Base-by-base conservation (phyloP, 768 basidiomycete species). In the Auriscalpium microsporum region DNA sequence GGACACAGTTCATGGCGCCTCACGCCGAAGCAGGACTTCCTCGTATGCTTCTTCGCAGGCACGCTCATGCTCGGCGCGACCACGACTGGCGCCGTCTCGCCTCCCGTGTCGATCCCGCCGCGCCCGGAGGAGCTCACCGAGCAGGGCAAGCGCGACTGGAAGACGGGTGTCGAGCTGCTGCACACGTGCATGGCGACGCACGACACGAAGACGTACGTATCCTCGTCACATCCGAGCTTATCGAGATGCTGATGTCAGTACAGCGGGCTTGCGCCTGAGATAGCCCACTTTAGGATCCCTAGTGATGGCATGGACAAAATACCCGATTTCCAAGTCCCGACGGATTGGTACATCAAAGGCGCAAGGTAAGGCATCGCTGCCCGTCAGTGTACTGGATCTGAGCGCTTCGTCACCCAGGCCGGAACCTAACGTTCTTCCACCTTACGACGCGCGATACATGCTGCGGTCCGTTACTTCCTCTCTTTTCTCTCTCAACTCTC, bases 271-370 rank as follows among this genome's bases (percentile, higher is more conserved):
- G 79, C 89, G 1, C 90, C 92, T 14, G 92, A 97, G 67, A 93
- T 95, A 50, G 92, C 82, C 17, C 85, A 94, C 69, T 97, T 94
- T 72, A 76, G 82, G 45, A 80, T 82, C 8, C 74, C 78, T 1
- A 80, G 74, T 44, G 84, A 89, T 37, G 74, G 75, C 0, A 70
- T 83, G 62, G 72, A 76, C 10, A 68, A 68, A 14, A 71, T 72
- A 42, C 64, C 71, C 17, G 67, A 28, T 28, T 28, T 28, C 5
- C 28, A 69, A 35, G 72, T 76, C 17, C 78, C 79, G 1, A 52
- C 71, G 14, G 93, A 94, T 64, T 96, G 94, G 94, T 95, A 93
- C 65, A 93, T 95, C 73, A 94, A 92, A 71, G 89, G 88, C 16
- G 82, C 80, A 23, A 65, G 71, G 86, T 87, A 58, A 58, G 79